A percentile compares a stretch with the other conserved stretches of the same genome.
Conservation (phyloP, 2,329 filamentous ascomycete genomes). For the Magnaporthiopsis rhizophila region DNA sequence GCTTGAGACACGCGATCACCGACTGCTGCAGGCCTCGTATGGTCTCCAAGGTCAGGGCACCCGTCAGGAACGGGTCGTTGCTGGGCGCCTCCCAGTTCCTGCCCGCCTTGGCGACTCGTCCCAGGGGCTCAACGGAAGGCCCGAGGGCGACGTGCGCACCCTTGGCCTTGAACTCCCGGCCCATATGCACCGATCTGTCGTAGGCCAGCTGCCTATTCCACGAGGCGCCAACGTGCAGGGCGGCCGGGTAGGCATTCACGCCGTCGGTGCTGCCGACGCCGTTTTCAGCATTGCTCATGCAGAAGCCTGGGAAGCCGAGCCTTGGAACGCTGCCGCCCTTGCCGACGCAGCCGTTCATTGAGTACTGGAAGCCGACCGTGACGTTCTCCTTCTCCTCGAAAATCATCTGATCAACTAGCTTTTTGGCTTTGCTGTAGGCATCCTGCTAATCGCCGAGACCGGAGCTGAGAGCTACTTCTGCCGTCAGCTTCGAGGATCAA, state of each 20-base stretch:
- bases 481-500: conserved; percentile 51
- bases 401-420: conserved; percentile 60
- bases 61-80: conserved; percentile 61
- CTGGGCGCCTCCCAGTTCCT: conserved; percentile 53
- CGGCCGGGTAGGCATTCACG: conserved; percentile 45
- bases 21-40: conserved; percentile 59
- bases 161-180: conserved; percentile 62
- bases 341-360: conserved; percentile 31
- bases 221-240: conserved; percentile 63
- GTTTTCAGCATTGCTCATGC: conserved; percentile 36
- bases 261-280: conserved; percentile 31
- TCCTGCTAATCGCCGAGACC: conserved; percentile 40
- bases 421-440: conserved; percentile 56
- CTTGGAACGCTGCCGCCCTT: conserved; percentile 39
- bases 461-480: conserved; percentile 38
- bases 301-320: conserved; percentile 51
- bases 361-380: conserved; percentile 62
- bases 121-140: conserved; percentile 49
- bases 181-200: conserved; percentile 61
- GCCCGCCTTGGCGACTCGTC: conserved; percentile 55
- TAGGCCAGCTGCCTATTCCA: conserved; percentile 63
- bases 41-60: conserved; percentile 54
- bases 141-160: conserved; percentile 68
- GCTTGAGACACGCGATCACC: conserved; percentile 30
- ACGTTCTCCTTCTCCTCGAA: conserved; percentile 69